Evolutionary conservation across 2,329 filamentous ascomycete genomes (phyloP).

Genomic region (Orbilia blumenaviensis): DNA sequence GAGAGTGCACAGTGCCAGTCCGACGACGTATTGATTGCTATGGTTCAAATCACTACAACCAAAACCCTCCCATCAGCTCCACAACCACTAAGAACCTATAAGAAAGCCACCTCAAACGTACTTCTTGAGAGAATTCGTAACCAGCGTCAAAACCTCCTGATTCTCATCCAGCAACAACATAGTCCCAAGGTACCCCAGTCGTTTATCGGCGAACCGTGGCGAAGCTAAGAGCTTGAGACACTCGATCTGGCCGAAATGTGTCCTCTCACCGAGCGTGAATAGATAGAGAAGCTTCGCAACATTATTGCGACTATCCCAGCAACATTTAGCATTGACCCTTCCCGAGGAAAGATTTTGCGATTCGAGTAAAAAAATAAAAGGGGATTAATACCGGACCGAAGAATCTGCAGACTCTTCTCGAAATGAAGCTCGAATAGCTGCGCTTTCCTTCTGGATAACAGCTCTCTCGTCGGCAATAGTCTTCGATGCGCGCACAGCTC

Average conservation of each 20-base stretch:
- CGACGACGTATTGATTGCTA: constrained; percentile 98
- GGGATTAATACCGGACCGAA: constrained; percentile 75
- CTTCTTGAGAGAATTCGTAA: constrained; percentile 98
- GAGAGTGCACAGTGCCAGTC: constrained; percentile 91
- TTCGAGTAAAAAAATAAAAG: constrained; percentile 36
- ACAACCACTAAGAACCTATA: background rate
- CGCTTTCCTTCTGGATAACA: constrained; percentile 98
- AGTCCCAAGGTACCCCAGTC: constrained; percentile 91
- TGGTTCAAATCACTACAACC: constrained; percentile 84
- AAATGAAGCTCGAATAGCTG: constrained; percentile 95
- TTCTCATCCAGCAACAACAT: constrained; percentile 98
- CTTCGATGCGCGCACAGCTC: constrained; percentile 97
- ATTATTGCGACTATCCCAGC: constrained; percentile 98
- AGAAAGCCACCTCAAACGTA: constrained; percentile 63
- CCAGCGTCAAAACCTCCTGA: constrained; percentile 94
- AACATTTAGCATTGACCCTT: too few species aligned
- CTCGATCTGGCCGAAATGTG: constrained; percentile 99
- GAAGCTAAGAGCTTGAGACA: constrained; percentile 97
- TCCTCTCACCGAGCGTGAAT: constrained; percentile 95
- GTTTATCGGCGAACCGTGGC: constrained; percentile 96
- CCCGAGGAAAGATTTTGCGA: too few species aligned
- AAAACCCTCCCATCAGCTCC: background rate
- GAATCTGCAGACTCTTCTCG: constrained; percentile 95
- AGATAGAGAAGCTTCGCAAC: constrained; percentile 98
- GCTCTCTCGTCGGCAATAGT: constrained; percentile 98